phyloP scores from a whole-genome alignment of 768 basidiomycete genomes.

The Lentinus tigrinus region DNA sequence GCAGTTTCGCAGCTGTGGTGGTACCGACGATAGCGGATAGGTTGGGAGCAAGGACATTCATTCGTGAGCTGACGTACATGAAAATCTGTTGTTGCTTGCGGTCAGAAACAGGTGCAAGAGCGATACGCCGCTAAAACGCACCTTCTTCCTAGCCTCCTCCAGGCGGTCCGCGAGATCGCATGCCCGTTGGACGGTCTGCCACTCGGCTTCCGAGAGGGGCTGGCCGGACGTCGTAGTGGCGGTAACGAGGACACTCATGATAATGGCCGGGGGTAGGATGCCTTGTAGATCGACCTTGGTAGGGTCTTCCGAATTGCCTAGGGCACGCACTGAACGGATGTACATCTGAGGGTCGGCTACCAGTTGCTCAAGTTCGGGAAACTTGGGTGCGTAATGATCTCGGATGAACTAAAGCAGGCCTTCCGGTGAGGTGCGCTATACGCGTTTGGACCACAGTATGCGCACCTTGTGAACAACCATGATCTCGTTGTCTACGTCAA shows the following conservation, averaged over 20 bases:
- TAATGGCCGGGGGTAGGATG: conserved; percentile 82
- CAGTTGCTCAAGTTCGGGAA: conserved; percentile 95
- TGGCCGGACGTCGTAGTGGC: conserved; percentile 89
- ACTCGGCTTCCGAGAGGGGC: conserved; percentile 64
- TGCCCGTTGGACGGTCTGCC: conserved; percentile 80
- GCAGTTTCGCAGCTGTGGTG: conserved; percentile 95
- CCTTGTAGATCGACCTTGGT: conserved; percentile 82
- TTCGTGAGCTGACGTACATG: conserved; percentile 98
- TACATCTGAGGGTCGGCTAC: conserved; percentile 91
- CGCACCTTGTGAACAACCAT: conserved; percentile 91
- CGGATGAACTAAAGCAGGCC: conserved; percentile 78
- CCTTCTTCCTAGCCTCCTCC: conserved; percentile 88
- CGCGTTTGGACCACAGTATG: background rate
- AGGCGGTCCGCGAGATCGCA: conserved; percentile 87
- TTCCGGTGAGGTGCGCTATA: too few species aligned
- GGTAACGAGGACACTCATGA: conserved; percentile 95
- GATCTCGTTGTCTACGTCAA: conserved; percentile 98
- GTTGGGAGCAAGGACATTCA: conserved; percentile 98
- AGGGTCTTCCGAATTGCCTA: conserved; percentile 88
- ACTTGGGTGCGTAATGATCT: conserved; percentile 93
- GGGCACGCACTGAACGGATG: conserved; percentile 83
- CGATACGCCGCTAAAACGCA: conserved; percentile 26
- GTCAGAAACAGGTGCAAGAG: background rate
- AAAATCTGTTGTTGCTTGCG: conserved; percentile 71
- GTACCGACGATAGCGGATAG: conserved; percentile 98